phyloP scores from a whole-genome alignment of 2,329 filamentous ascomycete genomes.

The Phaeophleospora eucalypticola region DNA sequence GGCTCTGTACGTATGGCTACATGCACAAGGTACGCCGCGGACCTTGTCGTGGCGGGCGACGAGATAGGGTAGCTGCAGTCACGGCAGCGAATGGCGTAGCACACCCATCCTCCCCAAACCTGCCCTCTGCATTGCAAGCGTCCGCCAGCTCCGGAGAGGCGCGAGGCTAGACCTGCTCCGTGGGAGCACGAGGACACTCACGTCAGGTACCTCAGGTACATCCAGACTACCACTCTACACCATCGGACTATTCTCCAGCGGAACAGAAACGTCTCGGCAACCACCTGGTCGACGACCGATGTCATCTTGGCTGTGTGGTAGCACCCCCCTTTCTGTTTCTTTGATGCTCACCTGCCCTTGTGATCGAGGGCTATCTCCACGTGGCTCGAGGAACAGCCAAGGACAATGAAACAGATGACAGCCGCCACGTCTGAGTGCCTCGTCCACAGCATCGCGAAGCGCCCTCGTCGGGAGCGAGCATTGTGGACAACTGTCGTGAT shows the following conservation, averaged over 20 bases:
- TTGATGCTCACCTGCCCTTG: too few relatives aligned
- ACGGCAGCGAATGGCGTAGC: not conserved
- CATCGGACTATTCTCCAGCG: too few relatives aligned
- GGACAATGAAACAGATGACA: not conserved
- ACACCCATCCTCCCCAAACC: not conserved
- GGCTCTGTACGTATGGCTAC: not conserved
- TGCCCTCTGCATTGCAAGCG: not conserved
- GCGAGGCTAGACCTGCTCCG: not conserved
- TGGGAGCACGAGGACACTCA: not conserved
- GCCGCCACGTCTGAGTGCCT: not conserved
- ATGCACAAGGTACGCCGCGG: not conserved
- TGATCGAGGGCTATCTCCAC: not conserved
- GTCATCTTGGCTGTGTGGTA: too few relatives aligned
- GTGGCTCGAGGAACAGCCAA: not conserved
- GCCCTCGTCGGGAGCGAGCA: not conserved
- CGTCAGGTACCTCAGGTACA: too few relatives aligned
- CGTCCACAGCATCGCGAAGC: too few relatives aligned
- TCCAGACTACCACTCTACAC: too few relatives aligned
- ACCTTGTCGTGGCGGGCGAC: not conserved
- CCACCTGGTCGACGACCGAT: too few relatives aligned
- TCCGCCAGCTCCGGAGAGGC: not conserved
- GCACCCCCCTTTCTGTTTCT: too few relatives aligned
- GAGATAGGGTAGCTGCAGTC: not conserved
- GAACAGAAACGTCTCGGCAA: not conserved
- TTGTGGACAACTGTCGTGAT: not conserved